phyloP scores from a whole-genome alignment of 2,329 filamentous ascomycete genomes.

The Fusarium metavorans region DNA sequence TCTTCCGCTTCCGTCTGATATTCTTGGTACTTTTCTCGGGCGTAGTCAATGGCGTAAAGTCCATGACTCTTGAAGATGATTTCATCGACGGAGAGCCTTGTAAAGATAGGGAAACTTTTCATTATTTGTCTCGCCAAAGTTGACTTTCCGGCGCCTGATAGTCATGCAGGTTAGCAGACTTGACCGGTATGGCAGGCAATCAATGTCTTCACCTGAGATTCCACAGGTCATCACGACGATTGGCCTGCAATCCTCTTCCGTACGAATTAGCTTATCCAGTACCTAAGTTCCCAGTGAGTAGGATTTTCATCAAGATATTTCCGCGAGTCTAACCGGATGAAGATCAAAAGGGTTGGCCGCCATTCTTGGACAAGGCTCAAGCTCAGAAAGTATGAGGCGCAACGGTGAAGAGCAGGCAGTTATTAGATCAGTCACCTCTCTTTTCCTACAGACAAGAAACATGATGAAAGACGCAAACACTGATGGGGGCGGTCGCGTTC shows the following conservation, averaged over 20 bases:
- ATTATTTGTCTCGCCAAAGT: slow-evolving; percentile 8
- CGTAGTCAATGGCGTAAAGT: slow-evolving; percentile 4
- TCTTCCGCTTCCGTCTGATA: slow-evolving; percentile 1
- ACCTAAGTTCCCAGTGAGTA: background rate
- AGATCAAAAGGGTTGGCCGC: background rate
- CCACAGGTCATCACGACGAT: background rate
- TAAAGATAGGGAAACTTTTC: background rate
- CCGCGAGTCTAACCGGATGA: background rate
- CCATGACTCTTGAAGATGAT: slow-evolving; percentile 3
- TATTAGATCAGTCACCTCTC: background rate
- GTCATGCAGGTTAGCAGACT: background rate
- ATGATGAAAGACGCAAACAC: background rate
- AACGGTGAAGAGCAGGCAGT: background rate
- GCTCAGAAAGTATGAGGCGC: background rate
- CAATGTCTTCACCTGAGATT: background rate
- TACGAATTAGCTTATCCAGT: background rate
- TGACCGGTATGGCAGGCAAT: background rate
- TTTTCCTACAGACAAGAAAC: background rate
- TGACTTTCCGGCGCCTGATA: slow-evolving; percentile 9
- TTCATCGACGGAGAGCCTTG: background rate
- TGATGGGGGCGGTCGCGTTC: background rate
- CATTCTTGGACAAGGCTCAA: background rate
- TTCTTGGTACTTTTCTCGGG: background rate
- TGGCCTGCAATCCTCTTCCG: background rate
- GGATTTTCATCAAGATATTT: too few species aligned